phyloP scores from a whole-genome alignment of 2,329 filamentous ascomycete species.

The Aureobasidium mangrovei region DNA sequence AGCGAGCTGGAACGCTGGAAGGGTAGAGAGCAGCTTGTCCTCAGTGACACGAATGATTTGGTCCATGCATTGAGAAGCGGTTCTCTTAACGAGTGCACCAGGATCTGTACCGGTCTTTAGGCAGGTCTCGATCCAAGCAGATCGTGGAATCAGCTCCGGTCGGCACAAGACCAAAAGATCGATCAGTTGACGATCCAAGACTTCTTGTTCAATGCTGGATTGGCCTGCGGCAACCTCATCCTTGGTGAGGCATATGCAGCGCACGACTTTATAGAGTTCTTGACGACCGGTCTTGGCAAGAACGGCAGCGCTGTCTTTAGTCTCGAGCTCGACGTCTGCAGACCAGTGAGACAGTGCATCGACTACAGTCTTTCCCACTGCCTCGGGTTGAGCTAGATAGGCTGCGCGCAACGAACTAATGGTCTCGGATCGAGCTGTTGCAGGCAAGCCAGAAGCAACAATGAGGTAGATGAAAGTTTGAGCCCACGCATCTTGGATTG shows the following conservation, averaged over 20 bases:
- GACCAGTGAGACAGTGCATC: conserved; percentile 75
- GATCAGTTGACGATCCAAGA: conserved; percentile 62
- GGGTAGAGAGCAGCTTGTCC: conserved; percentile 25
- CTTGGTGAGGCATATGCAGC: conserved; percentile 53
- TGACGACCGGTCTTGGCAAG: conserved; percentile 55
- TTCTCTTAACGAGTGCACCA: conserved; percentile 60
- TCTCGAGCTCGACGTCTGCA: conserved; percentile 54
- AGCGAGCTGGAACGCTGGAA: conserved; percentile 51
- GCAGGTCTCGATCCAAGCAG: conserved; percentile 84
- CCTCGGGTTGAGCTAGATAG: conserved; percentile 51
- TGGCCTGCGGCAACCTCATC: conserved; percentile 42
- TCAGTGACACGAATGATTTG: conserved; percentile 51
- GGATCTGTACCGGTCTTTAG: conserved; percentile 75
- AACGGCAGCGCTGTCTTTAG: conserved; percentile 67
- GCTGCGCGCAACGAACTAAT: conserved; percentile 52
- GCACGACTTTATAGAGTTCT: conserved; percentile 53
- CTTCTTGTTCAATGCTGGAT: conserved; percentile 36
- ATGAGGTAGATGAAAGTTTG: conserved; percentile 76
- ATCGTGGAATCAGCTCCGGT: conserved; percentile 64
- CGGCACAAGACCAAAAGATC: conserved; percentile 70
- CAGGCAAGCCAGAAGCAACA: conserved; percentile 52
- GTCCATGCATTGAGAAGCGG: conserved; percentile 55
- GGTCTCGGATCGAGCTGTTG: conserved; percentile 56
- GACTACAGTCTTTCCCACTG: conserved; percentile 56
- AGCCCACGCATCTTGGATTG: conserved; percentile 64